phyloP scores from a whole-genome alignment of 176 grass and related monocot genomes.

The Coix lacrymajobi region DNA sequence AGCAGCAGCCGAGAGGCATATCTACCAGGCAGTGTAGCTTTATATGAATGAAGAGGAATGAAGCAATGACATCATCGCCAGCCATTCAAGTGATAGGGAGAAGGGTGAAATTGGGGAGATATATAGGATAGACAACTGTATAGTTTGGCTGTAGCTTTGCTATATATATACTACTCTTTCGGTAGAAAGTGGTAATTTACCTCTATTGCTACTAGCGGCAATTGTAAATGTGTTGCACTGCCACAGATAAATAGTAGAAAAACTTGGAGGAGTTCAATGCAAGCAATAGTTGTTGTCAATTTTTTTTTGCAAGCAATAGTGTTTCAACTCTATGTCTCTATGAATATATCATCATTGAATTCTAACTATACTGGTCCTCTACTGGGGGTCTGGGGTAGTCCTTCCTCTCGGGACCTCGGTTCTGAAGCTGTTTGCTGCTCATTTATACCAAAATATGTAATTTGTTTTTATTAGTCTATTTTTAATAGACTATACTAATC shows the following conservation, averaged over 20 bases:
- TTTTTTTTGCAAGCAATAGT: neutral
- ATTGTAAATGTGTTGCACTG: conserved; percentile 4
- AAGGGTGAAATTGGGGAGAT: neutral
- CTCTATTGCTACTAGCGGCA: neutral
- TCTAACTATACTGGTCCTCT: conserved; percentile 64
- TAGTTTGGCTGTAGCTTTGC: neutral
- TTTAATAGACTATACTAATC: no score
- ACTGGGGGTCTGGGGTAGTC: conserved; percentile 37
- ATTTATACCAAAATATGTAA: no score
- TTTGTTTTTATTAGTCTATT: no score
- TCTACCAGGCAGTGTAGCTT: neutral
- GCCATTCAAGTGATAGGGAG: neutral
- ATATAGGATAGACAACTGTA: no score
- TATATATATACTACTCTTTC: neutral
- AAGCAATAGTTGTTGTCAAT: no score
- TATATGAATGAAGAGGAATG: neutral
- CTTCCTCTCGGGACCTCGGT: conserved; percentile 24
- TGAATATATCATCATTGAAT: neutral
- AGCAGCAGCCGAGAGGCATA: neutral
- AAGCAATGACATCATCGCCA: neutral
- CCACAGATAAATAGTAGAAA: neutral
- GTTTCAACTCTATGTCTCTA: neutral
- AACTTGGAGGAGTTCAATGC: no score
- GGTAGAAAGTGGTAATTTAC: neutral
- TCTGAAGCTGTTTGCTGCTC: conserved; percentile 60